Conservation (phyloP, 2,329 filamentous ascomycete species). For the Cylindrodendrum hubeiense region DNA sequence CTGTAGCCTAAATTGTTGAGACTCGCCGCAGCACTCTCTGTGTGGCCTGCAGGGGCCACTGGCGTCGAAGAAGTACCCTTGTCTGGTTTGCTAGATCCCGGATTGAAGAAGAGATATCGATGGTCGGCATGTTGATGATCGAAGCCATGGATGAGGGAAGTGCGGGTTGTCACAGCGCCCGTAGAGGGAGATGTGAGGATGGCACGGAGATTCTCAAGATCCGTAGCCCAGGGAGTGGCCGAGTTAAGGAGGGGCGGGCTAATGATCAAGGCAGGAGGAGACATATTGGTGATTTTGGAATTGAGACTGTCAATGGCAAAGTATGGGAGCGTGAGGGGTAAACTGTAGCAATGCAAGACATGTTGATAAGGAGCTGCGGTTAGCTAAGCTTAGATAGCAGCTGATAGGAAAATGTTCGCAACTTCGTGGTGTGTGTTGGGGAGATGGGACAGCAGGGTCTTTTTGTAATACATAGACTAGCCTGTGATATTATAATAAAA, state of each 20-base stretch:
- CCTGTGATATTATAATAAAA: too few relatives aligned
- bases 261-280: slow-evolving; percentile 58
- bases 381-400: slow-evolving; percentile 1
- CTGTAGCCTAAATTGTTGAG: slow-evolving; percentile 83
- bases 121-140: slow-evolving; percentile 70
- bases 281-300: slow-evolving; percentile 24
- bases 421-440: not conserved
- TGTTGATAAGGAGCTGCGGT: not conserved
- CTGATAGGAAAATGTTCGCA: not conserved
- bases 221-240: slow-evolving; percentile 81
- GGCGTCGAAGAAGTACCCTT: slow-evolving; percentile 36
- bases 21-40: slow-evolving; percentile 52
- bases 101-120: slow-evolving; percentile 75
- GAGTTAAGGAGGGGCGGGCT: slow-evolving; percentile 79
- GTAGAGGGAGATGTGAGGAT: slow-evolving; percentile 73
- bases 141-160: slow-evolving; percentile 75
- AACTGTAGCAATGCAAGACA: not conserved
- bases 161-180: slow-evolving; percentile 81
- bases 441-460: too few relatives aligned
- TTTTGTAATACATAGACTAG: too few relatives aligned
- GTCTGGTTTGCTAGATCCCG: slow-evolving; percentile 44
- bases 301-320: not conserved
- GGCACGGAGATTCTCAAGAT: slow-evolving; percentile 67
- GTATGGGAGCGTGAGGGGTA: not conserved
- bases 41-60: slow-evolving; percentile 30